These are phyloP conservation scores for Sugiyamaella mastotermitis DNA, from an alignment of 805 yeast genomes.

Conservation along the genomic window DNA sequence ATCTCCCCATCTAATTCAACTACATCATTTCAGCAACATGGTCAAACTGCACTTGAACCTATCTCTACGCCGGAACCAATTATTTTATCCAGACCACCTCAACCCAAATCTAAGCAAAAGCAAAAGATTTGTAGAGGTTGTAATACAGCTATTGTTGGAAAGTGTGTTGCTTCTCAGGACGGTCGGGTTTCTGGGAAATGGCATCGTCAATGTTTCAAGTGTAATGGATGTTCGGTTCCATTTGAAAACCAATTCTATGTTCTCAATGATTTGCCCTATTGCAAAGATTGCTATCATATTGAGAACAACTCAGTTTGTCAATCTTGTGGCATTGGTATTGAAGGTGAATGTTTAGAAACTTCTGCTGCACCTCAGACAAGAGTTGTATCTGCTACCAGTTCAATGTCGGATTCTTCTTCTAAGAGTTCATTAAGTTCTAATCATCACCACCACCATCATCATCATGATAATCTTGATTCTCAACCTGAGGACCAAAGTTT, in stretches of 20 bases:
- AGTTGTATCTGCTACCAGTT: not conserved
- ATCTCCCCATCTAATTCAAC: slow-evolving; percentile 1
- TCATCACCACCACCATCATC: too few relatives aligned
- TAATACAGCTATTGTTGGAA: slow-evolving; percentile 45
- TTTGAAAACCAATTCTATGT: slow-evolving; percentile 48
- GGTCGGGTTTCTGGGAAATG: slow-evolving; percentile 69
- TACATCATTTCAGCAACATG: slow-evolving; percentile 1
- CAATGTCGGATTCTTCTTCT: not conserved
- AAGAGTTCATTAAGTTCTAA: too few relatives aligned
- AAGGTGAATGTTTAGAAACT: slow-evolving; percentile 82
- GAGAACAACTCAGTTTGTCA: slow-evolving; percentile 71
- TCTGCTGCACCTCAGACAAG: slow-evolving; percentile 7
- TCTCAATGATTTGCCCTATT: slow-evolving; percentile 71
- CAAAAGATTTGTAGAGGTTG: slow-evolving; percentile 62
- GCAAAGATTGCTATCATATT: slow-evolving; percentile 70
- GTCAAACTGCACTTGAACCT: too few relatives aligned
- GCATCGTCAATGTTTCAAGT: slow-evolving; percentile 84
- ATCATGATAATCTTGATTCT: too few relatives aligned
- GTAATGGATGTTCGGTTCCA: slow-evolving; percentile 58
- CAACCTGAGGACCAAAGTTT: slow-evolving; percentile 33
- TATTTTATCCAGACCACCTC: not conserved
- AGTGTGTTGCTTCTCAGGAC: slow-evolving; percentile 77
- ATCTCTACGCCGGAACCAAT: not conserved
- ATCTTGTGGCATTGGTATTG: slow-evolving; percentile 69
- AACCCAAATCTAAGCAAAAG: not conserved